A percentile compares a stretch with the other conserved stretches of the same genome.
Conservation (phyloP, 306 rosid genomes). For the Lathyrus sativus region DNA sequence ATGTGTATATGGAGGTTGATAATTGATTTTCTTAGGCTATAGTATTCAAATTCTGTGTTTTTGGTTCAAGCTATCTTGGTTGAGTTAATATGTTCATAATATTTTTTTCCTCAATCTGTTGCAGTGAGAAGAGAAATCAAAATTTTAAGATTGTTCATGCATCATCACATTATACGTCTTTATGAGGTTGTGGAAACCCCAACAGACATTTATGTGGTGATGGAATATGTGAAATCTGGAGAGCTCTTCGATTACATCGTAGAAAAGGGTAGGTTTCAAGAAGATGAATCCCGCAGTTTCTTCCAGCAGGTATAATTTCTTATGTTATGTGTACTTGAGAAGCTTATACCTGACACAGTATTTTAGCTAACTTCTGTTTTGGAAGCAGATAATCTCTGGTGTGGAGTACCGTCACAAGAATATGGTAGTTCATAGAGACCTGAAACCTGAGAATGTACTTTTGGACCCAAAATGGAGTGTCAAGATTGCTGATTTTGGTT, state of each 20-base stretch:
- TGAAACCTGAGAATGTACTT: no score
- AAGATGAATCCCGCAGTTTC: slow-evolving; percentile 91
- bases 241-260: slow-evolving; percentile 94
- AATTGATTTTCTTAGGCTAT: slow-evolving; percentile 16
- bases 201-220: slow-evolving; percentile 76
- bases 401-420: no score
- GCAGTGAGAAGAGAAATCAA: slow-evolving; percentile 92
- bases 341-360: slow-evolving; percentile 22
- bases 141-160: slow-evolving; percentile 86
- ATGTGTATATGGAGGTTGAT: not conserved
- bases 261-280: slow-evolving; percentile 90
- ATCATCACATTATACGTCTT: slow-evolving; percentile 88
- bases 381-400: no score
- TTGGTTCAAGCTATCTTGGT: not conserved
- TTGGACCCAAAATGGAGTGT: no score
- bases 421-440: no score
- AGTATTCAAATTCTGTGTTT: slow-evolving; percentile 27
- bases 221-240: slow-evolving; percentile 87
- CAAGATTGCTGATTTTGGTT: no score
- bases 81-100: slow-evolving; percentile 16
- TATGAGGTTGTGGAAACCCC: slow-evolving; percentile 92
- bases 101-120: slow-evolving; percentile 36
- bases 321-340: slow-evolving; percentile 19
- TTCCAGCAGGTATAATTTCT: slow-evolving; percentile 79
- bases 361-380: slow-evolving; percentile 29